Evolutionary conservation across 2,329 filamentous ascomycete genomes (phyloP).

Genomic region (Epicoccum nigrum): DNA sequence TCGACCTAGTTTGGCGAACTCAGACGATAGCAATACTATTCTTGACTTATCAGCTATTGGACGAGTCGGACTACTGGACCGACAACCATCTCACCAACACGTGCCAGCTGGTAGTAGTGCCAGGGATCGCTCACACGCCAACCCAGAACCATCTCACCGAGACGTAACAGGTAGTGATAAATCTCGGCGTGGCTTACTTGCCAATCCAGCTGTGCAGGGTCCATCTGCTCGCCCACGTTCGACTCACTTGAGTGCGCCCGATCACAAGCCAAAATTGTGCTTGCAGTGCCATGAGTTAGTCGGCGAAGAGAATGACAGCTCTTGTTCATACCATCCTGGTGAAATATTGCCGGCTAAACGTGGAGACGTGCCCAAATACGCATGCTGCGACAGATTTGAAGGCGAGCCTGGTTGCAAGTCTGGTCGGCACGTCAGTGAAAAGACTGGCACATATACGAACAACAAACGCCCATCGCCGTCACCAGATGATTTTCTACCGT

Average conservation of each 20-base stretch:
- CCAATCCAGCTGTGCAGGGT: neutral
- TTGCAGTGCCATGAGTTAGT: conserved; percentile 20
- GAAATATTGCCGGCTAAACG: neutral
- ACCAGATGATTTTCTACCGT: neutral
- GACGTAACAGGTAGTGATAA: neutral
- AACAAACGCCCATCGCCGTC: conserved; percentile 7
- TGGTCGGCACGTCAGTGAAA: conserved; percentile 11
- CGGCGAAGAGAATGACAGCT: neutral
- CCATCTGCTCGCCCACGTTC: neutral
- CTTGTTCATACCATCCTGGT: conserved; percentile 29
- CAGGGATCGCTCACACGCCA: neutral
- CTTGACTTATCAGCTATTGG: conserved; percentile 14
- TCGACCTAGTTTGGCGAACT: conserved; percentile 5
- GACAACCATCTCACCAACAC: neutral
- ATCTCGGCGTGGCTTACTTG: neutral
- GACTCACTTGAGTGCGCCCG: neutral
- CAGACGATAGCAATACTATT: conserved; percentile 19
- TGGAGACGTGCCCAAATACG: conserved; percentile 7
- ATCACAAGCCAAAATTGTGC: conserved; percentile 15
- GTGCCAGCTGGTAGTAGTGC: neutral
- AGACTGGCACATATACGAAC: neutral
- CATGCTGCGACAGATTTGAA: conserved; percentile 19
- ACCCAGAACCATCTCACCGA: neutral
- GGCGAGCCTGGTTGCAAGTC: conserved; percentile 21
- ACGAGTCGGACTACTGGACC: neutral